Percentiles rank a stretch among this genome's conserved stretches.
Conservation (phyloP, 1,284 basidiomycete species). For the Moniliophthora roreri region DNA sequence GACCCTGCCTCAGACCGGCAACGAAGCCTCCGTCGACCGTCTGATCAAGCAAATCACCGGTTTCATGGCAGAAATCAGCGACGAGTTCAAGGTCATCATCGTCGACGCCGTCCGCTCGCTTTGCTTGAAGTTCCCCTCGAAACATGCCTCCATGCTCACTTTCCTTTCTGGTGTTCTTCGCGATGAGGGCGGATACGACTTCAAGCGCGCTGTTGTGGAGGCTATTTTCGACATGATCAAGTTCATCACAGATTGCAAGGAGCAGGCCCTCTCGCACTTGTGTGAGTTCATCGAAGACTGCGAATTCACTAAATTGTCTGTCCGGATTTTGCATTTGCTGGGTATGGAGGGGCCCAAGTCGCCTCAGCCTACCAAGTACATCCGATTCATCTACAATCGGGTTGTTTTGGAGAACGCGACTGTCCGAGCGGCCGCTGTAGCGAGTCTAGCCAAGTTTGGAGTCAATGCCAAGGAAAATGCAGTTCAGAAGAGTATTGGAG, state of each 20-base stretch:
- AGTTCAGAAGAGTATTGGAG: conserved; percentile 85
- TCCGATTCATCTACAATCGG: conserved; percentile 99
- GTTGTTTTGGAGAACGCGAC: conserved; percentile 99
- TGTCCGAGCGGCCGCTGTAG: conserved; percentile 94
- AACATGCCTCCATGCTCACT: conserved; percentile 93
- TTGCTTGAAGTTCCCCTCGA: conserved; percentile 97
- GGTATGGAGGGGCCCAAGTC: conserved; percentile 97
- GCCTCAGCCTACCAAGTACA: conserved; percentile 95
- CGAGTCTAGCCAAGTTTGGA: conserved; percentile 96
- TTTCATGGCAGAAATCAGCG: conserved; percentile 99
- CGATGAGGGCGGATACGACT: conserved; percentile 99
- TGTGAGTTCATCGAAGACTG: conserved; percentile 99
- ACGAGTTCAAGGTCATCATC: conserved; percentile 99
- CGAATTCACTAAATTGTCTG: conserved; percentile 99
- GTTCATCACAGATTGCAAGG: conserved; percentile 93
- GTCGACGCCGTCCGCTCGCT: conserved; percentile 98
- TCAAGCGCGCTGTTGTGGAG: conserved; percentile 98
- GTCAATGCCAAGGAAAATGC: conserved; percentile 80
- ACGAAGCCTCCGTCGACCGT: conserved; percentile 97
- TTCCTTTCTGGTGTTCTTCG: conserved; percentile 94
- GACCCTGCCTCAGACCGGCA: conserved; percentile 73
- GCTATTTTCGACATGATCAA: conserved; percentile 99
- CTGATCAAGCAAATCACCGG: conserved; percentile 99
- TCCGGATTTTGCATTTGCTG: conserved; percentile 93
- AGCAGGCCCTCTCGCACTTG: conserved; percentile 95